phyloP scores from a whole-genome alignment of 2,329 filamentous ascomycete species.

The Beauveria sp. region DNA sequence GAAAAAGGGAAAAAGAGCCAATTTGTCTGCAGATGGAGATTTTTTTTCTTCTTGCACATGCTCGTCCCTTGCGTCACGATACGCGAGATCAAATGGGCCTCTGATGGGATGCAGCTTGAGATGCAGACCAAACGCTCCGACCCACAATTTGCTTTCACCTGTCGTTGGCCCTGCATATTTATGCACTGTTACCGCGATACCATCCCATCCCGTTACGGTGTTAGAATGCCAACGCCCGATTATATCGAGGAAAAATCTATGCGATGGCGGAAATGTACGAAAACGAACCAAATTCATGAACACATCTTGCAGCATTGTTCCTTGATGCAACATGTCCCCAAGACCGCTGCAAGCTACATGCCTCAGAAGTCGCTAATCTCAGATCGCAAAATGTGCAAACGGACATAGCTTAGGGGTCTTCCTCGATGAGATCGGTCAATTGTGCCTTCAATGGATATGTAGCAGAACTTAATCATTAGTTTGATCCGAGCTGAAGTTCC shows the following conservation, averaged over 20 bases:
- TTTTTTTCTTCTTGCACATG: neutral
- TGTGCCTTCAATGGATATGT: constrained; percentile 29
- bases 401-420: constrained; percentile 24
- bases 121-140: neutral
- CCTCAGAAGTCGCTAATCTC: no score
- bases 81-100: neutral
- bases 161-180: neutral
- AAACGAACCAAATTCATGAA: no score
- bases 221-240: no score
- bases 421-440: constrained; percentile 29
- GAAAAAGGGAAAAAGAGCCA: neutral
- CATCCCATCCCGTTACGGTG: no score
- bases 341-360: no score
- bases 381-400: no score
- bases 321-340: no score
- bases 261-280: no score
- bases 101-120: neutral
- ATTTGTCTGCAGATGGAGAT: neutral
- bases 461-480: constrained; percentile 31
- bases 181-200: no score
- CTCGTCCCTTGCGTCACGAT: neutral
- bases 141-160: neutral
- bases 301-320: no score
- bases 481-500: constrained; percentile 24
- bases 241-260: no score